Conservation (phyloP, 805 yeast species). For the Suhomyces canberraensis region DNA sequence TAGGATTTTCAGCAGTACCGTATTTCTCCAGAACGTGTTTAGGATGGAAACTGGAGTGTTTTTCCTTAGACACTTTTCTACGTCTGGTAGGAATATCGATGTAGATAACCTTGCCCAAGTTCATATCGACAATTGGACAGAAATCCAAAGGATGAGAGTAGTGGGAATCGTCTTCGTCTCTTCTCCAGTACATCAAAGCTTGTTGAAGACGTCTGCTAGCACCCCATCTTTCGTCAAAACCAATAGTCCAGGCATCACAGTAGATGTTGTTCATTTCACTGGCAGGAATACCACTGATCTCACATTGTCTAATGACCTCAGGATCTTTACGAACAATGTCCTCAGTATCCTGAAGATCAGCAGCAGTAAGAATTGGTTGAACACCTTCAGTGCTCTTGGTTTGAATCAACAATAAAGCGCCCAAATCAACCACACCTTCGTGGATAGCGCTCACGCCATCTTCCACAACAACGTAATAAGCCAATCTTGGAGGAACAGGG, state of each 20-base stretch:
- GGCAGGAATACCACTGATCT: slow-evolving; percentile 63
- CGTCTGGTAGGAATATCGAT: slow-evolving; percentile 76
- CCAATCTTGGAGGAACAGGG: slow-evolving; percentile 65
- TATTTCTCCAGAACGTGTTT: slow-evolving; percentile 57
- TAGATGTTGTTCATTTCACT: slow-evolving; percentile 57
- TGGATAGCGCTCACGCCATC: slow-evolving; percentile 58
- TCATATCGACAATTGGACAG: slow-evolving; percentile 79
- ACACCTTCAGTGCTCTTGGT: slow-evolving; percentile 53
- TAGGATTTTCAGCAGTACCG: slow-evolving; percentile 46
- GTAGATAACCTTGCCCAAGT: slow-evolving; percentile 61
- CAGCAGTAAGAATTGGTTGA: slow-evolving; percentile 73
- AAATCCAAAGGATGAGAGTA: slow-evolving; percentile 76
- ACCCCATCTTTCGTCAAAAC: slow-evolving; percentile 78
- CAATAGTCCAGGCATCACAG: slow-evolving; percentile 71
- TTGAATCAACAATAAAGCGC: slow-evolving; percentile 44
- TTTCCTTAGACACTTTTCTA: slow-evolving; percentile 64
- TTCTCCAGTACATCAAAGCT: slow-evolving; percentile 75
- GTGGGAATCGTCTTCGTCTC: slow-evolving; percentile 72
- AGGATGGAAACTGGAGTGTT: slow-evolving; percentile 70
- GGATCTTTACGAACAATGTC: slow-evolving; percentile 67
- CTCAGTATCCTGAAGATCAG: slow-evolving; percentile 63
- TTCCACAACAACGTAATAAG: slow-evolving; percentile 61
- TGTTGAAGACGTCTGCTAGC: slow-evolving; percentile 72
- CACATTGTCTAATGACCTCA: slow-evolving; percentile 68
- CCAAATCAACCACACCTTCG: slow-evolving; percentile 68